Evolutionary conservation across 352 stramenopile species (phyloP), one percentile per base, ranked within the genome.

Genomic region (Globisporangium iwayamae): DNA sequence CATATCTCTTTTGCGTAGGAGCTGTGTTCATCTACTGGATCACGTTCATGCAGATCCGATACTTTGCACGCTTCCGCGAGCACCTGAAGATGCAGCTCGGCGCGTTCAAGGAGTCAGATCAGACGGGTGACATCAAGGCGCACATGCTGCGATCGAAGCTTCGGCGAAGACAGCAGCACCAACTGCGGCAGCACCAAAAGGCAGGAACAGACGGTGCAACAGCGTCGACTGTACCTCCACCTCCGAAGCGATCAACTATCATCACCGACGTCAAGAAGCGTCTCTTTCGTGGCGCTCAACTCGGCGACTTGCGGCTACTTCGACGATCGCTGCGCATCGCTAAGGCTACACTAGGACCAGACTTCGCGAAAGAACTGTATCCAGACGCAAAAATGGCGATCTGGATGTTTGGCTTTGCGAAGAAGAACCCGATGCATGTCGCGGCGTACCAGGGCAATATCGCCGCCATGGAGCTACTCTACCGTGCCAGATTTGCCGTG

Each of bases 41-140:
- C 51, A 76, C 88, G 20, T 90, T 87, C 39, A 68, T 86, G 22
- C 72, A 91, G 50, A 81, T 91, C 48, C 73, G 75, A 8, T 83
- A 81, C 43, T 95, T 90, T 67, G 85, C 79, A 16, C 72, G 83
- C 38, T 93, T 93, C 60, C 80, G 87, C 8, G 85, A 95, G 57
- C 86, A 95, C 60, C 65, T 95, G 6, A 93, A 92, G 63, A 91
- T 93, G 85, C 83, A 93, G 57, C 66, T 94, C 2, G 85, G 85
- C 7, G 85, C 85, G 41, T 94, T 91, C 47, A 89, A 86, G 30
- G 85, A 94, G 62, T 86, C 76, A 39, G 83, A 92, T 60, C 85
- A 94, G 60, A 94, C 85, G 8, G 85, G 85, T 13, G 83, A 91
- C 61, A 76, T 94, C 36, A 85, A 86, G 47, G 77, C 81, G 8